Conservation (phyloP, 73 alveolate species). For the Tetrahymena malaccensis region DNA sequence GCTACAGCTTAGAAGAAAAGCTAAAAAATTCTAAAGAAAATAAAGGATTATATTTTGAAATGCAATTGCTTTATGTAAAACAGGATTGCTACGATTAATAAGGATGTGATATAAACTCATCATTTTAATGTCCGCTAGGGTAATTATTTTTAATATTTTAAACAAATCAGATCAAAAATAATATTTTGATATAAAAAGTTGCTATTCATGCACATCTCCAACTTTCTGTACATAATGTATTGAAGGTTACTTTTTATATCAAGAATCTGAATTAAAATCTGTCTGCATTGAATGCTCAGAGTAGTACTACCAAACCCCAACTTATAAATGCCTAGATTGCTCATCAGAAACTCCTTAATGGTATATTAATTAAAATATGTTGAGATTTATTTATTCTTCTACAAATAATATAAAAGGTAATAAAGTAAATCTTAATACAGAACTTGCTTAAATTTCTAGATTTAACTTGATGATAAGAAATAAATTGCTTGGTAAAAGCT, state of each 20-base stretch:
- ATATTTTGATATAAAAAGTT: background rate
- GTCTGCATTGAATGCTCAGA: background rate
- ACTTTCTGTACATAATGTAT: background rate
- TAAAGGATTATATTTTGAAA: background rate
- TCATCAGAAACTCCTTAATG: background rate
- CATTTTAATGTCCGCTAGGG: background rate
- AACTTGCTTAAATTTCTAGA: background rate
- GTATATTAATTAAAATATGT: no score
- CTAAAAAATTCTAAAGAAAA: background rate
- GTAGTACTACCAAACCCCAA: background rate
- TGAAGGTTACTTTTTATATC: background rate
- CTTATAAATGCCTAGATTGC: background rate
- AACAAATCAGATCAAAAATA: background rate
- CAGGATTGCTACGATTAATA: background rate
- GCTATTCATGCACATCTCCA: background rate
- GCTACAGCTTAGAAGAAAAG: background rate
- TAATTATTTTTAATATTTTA: background rate
- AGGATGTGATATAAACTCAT: background rate
- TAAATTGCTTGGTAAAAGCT: no score
- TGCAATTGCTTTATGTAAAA: background rate
- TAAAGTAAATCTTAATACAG: background rate
- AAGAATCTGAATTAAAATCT: background rate
- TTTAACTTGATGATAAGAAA: no score
- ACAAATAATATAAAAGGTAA: background rate
- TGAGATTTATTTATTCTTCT: no score